Evolutionary conservation across 225 moss, liverwort and hornwort species (phyloP).

Genomic region (Antitrichia curtipendula): DNA sequence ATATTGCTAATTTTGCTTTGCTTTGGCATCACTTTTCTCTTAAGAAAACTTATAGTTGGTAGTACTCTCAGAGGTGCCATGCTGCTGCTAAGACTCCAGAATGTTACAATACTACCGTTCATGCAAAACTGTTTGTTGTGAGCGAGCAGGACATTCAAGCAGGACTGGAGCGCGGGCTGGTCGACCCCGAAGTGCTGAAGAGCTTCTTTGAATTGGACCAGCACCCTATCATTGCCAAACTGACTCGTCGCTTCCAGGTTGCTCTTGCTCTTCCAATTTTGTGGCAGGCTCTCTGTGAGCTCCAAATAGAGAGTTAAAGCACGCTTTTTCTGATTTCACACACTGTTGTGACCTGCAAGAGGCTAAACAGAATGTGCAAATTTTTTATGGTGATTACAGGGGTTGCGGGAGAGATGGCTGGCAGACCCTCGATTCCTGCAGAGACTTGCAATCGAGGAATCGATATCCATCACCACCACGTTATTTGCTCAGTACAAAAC

Average conservation of each 20-base stretch:
- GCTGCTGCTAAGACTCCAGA: too few relatives aligned
- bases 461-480: constrained; percentile 86
- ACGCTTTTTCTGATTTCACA: neutral
- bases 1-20: neutral
- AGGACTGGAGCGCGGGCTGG: constrained; percentile 77
- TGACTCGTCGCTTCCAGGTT: constrained; percentile 84
- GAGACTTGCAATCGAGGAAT: constrained; percentile 86
- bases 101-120: neutral
- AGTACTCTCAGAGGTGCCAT: too few relatives aligned
- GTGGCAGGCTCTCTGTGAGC: neutral
- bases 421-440: constrained; percentile 91
- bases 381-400: constrained; percentile 21
- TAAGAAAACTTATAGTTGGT: neutral
- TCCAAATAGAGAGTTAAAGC: neutral
- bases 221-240: constrained; percentile 65
- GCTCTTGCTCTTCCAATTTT: neutral
- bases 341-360: neutral
- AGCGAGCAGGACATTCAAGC: constrained; percentile 68
- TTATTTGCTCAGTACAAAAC: constrained; percentile 63
- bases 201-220: constrained; percentile 87
- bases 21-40: too few relatives aligned
- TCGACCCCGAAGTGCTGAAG: constrained; percentile 72
- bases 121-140: neutral
- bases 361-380: neutral
- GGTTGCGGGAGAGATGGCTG: constrained; percentile 88